These are phyloP conservation scores for Bruguiera parviflora DNA, from an alignment of 345 rosid species.

Conservation along the genomic window DNA sequence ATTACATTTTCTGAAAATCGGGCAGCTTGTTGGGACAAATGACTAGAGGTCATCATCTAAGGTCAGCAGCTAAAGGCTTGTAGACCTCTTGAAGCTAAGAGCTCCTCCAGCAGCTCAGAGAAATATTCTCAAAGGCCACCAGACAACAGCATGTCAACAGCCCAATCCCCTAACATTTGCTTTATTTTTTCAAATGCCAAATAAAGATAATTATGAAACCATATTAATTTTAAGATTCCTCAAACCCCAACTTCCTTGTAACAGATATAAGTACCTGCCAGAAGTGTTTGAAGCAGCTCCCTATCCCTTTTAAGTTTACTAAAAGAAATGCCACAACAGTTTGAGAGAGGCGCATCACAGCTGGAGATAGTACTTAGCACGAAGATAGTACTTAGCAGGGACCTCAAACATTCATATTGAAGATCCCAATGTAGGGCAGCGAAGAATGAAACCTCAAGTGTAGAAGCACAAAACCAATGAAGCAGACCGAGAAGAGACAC, in stretches of 20 bases:
- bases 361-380: slow-evolving; percentile 39
- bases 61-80: slow-evolving; percentile 24
- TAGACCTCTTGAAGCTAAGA: slow-evolving; percentile 7
- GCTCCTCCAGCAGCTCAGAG: slow-evolving; percentile 20
- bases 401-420: slow-evolving; percentile 49
- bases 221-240: slow-evolving; percentile 14
- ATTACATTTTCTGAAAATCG: not conserved
- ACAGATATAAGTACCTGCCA: slow-evolving; percentile 57
- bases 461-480: slow-evolving; percentile 84
- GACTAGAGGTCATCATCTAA: not conserved
- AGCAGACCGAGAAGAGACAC: slow-evolving; percentile 89
- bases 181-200: not conserved
- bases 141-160: not conserved
- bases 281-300: slow-evolving; percentile 62
- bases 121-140: slow-evolving; percentile 15
- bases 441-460: slow-evolving; percentile 59
- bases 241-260: slow-evolving; percentile 40
- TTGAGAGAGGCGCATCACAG: slow-evolving; percentile 44
- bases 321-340: slow-evolving; percentile 44
- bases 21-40: slow-evolving; percentile 4
- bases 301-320: slow-evolving; percentile 44
- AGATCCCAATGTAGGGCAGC: slow-evolving; percentile 65
- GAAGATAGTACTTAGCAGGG: slow-evolving; percentile 50
- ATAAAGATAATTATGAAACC: slow-evolving; percentile 3
- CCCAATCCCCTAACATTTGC: slow-evolving; percentile 5